A percentile compares a stretch with the other conserved stretches of the same genome.
phyloP scores from a whole-genome alignment of 176 grass and related monocot genomes.

The Luzula sylvatica region DNA sequence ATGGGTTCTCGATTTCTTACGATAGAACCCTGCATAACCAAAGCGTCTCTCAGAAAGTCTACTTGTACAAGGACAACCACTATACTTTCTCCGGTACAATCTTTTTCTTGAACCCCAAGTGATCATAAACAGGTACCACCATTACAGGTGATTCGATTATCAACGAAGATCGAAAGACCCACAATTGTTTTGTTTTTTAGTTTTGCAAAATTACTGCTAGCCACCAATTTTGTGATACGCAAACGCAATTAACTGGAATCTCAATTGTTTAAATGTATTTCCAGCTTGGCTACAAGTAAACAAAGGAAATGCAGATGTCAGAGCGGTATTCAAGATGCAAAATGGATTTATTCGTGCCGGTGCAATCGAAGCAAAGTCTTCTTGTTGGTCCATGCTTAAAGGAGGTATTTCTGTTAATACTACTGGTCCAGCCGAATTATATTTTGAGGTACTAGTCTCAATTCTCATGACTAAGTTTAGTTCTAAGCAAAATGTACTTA shows the following conservation, averaged over 20 bases:
- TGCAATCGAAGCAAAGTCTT: no score
- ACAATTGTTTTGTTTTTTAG: no score
- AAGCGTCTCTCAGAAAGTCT: conserved; percentile 71
- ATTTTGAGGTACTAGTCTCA: conserved; percentile 91
- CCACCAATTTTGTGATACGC: no score
- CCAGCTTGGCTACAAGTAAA: conserved; percentile 68
- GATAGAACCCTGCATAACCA: conserved; percentile 40
- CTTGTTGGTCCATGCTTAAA: conserved; percentile 87
- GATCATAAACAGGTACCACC: no score
- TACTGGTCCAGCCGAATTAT: conserved; percentile 43
- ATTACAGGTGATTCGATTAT: no score
- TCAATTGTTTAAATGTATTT: background rate
- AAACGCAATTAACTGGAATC: no score
- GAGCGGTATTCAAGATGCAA: conserved; percentile 46
- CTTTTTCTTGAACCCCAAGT: no score
- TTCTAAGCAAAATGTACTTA: no score
- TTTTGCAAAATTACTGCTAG: no score
- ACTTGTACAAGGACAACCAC: conserved; percentile 49
- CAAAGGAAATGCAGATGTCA: conserved; percentile 40
- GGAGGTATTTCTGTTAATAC: conserved; percentile 56
- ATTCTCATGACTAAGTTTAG: no score
- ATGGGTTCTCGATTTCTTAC: conserved; percentile 31
- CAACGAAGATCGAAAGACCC: no score
- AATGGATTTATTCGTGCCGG: conserved; percentile 42
- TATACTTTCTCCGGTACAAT: conserved; percentile 63